Conservation (phyloP, 179 eudicot genomes). For the Vitellaria paradoxa region DNA sequence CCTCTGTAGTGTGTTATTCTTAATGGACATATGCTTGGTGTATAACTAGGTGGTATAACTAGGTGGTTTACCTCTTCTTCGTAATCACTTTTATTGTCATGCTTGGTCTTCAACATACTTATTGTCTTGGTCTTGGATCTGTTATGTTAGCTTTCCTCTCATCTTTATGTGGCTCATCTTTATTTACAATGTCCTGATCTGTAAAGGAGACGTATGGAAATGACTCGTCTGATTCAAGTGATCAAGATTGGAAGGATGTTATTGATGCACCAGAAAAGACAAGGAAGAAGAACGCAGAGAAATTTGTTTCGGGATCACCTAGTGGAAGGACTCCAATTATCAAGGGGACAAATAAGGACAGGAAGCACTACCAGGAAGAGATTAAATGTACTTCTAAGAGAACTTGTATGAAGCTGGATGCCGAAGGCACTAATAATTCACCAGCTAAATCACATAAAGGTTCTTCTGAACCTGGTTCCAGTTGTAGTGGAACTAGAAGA, state of each 20-base stretch:
- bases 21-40: background rate
- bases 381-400: constrained; percentile 24
- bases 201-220: constrained; percentile 81
- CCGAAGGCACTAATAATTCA: constrained; percentile 19
- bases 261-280: constrained; percentile 23
- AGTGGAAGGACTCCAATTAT: constrained; percentile 17
- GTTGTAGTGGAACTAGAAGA: constrained; percentile 31
- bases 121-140: background rate
- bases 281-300: constrained; percentile 18
- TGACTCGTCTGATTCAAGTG: constrained; percentile 74
- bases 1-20: too few species aligned
- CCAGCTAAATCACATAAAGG: background rate
- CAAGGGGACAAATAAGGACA: constrained; percentile 17
- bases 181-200: constrained; percentile 6
- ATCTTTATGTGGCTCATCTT: constrained; percentile 7
- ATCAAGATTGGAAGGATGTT: constrained; percentile 58
- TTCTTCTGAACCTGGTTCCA: constrained; percentile 17
- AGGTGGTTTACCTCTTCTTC: background rate
- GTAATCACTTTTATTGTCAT: background rate
- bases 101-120: background rate
- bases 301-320: constrained; percentile 24
- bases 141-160: background rate
- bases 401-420: constrained; percentile 2
- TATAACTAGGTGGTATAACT: background rate
- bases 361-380: constrained; percentile 20